Evolutionary conservation across 1,284 basidiomycete genomes (phyloP), one percentile per base, ranked within the genome.

Genomic region (Malassezia equina): DNA sequence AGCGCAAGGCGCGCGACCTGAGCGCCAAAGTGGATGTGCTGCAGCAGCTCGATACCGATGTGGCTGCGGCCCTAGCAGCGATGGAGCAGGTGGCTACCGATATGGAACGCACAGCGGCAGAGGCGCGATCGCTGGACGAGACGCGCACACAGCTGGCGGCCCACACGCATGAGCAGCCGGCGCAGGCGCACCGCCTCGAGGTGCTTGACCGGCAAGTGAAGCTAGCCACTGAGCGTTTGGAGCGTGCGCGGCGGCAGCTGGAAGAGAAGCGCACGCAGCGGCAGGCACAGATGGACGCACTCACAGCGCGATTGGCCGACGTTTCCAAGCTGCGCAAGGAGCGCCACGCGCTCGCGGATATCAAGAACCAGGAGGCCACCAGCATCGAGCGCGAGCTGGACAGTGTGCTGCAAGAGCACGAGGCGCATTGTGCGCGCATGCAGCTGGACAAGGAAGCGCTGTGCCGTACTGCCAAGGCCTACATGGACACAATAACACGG

Each of bases 1-100:
- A 86, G 40, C 77, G 81, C 50, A 85, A 86, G 33, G 76, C 90
- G 60, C 52, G 58, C 23, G 63, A 63, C 47, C 62, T 65, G 47
- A 51, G 60, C 27, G 61, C 59, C 17, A 65, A 62, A 32, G 52
- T 65, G 28, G 63, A 66, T 24, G 61, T 56, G 23, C 48, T 67
- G 6, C 58, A 34, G 49, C 62, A 61, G 49, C 50, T 58, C 13
- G 55, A 58, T 13, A 8, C 13, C 0, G 66, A 66, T 42, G 47
- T 67, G 2, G 60, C 58, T 3, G 33, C 58, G 15, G 56, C 55
- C 34, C 55, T 64, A 51, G 60, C 59, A 24, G 59, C 55, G 0
- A 63, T 66, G 62, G 64, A 67, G 54, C 62, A 67, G 42, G 64
- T 67, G 29, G 58, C 61, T 42, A 51, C 60, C 33, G 64, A 66